Base-by-base conservation (phyloP, 768 basidiomycete genomes). In the Lepiota brunneoincarnata region DNA sequence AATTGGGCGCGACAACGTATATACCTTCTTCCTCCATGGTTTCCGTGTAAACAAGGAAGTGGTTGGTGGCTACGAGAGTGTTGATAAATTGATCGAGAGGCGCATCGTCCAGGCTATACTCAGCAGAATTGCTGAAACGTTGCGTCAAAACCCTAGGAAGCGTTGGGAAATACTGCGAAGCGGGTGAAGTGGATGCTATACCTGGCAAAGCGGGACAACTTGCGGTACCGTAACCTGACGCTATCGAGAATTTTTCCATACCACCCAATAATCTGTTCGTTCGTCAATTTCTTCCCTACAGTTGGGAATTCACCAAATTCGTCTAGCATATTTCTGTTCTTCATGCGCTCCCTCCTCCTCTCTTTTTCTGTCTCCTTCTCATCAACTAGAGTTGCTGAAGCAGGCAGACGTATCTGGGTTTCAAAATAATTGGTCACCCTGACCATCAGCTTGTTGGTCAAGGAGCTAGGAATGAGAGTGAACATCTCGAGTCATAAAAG, bases 371-470 rank as follows among this genome's bases (percentile, higher is more conserved):
- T 52, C 42, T 44, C 43, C 41, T 58, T 63, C 46, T 61, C 57
- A 26, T 69, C 66, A 48, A 59, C 59, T 48, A 63, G 60, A 60
- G 51, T 75, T 66, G 68, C 74, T 68, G n/a, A 74, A 2, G 75
- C 72, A 12, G 89, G 88, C 10, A 89, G 81, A 20, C 87, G 86
- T 28, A 98, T 86, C 76, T 98, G 97, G 1, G 89, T 90, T 58
- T 98, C 93, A 66, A 98, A 98, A 67, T 91, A 94, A 65, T 91
- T 91, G 45, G 89, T 91, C 40, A 97, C 91, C 36, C 96, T 87
- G 50, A 91, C 85, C 80, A 96, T 90, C 35, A 98, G 76, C 64
- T 90, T 91, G 67, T 98, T 93, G 0, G 93, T 95, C 44, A 98
- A 74, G 9, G 91, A 89, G 64, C 96, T 98, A 61, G 38, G 51